Evolutionary conservation across 177 flowering plant genomes (phyloP).

Genomic region (Vitis hybrid): DNA sequence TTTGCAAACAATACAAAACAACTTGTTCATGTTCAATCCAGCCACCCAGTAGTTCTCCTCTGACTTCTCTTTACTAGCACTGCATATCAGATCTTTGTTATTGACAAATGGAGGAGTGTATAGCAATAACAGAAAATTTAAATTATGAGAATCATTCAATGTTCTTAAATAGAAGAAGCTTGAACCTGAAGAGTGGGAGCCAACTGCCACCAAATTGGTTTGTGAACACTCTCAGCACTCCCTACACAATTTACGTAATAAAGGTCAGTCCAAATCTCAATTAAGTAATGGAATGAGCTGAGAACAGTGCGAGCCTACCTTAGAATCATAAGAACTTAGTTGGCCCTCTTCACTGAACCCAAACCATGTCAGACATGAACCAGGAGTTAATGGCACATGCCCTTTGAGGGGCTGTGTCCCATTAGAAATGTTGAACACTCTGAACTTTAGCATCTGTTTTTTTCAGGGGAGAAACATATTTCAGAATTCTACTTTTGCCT

Average conservation of each 20-base stretch:
- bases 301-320: constrained; percentile 42
- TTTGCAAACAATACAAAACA: constrained; percentile 85
- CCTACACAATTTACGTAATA: constrained; percentile 44
- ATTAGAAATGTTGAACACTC: constrained; percentile 56
- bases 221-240: constrained; percentile 72
- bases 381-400: constrained; percentile 77
- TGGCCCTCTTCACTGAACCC: constrained; percentile 97
- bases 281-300: background rate
- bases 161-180: constrained; percentile 4
- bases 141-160: constrained; percentile 1
- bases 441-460: constrained; percentile 80
- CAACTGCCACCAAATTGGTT: constrained; percentile 87
- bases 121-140: background rate
- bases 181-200: constrained; percentile 93
- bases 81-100: constrained; percentile 24
- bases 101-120: background rate
- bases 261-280: constrained; percentile 12
- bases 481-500: background rate
- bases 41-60: constrained; percentile 88
- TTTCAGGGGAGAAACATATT: background rate
- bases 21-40: constrained; percentile 71
- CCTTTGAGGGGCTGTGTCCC: constrained; percentile 64
- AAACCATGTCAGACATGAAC: constrained; percentile 81
- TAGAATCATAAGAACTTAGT: constrained; percentile 88
- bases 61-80: constrained; percentile 64